A percentile compares a stretch with the other conserved stretches of the same genome.
These are phyloP conservation scores for Elaeis guineensis DNA, from an alignment of 176 grass and related monocot genomes.

Conservation along the genomic window DNA sequence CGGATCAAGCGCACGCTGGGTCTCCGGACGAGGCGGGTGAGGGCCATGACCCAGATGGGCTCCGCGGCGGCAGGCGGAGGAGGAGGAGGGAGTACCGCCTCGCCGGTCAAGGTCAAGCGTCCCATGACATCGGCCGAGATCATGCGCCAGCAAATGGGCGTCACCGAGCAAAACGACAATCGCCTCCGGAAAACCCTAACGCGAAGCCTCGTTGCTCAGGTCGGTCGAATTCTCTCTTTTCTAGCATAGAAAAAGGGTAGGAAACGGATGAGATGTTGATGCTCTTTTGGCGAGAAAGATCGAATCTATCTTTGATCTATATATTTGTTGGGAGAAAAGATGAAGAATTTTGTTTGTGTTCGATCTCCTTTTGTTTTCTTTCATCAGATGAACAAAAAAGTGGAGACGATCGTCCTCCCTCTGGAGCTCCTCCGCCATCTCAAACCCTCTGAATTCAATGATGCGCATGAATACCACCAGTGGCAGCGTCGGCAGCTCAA, in stretches of 20 bases:
- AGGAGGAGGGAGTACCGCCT: not conserved
- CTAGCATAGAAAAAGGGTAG: too few relatives aligned
- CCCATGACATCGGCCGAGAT: conserved; percentile 52
- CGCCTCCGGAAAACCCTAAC: conserved; percentile 15
- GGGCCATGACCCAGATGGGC: conserved; percentile 26
- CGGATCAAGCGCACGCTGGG: conserved; percentile 45
- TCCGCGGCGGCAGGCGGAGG: conserved; percentile 2
- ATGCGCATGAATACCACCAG: conserved; percentile 30
- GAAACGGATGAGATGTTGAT: too few relatives aligned
- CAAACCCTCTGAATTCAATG: conserved; percentile 37
- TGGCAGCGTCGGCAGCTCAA: conserved; percentile 63
- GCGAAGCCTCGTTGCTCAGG: conserved; percentile 4
- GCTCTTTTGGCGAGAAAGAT: too few relatives aligned
- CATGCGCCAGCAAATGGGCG: conserved; percentile 47
- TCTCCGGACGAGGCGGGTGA: conserved; percentile 29
- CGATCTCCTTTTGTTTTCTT: conserved; percentile 1
- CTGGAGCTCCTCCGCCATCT: conserved; percentile 57
- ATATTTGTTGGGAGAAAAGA: not conserved
- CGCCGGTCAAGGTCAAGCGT: not conserved
- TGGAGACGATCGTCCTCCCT: conserved; percentile 46
- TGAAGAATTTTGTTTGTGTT: not conserved
- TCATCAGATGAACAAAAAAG: conserved; percentile 27
- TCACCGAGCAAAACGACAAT: conserved; percentile 24
- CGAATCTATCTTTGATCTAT: too few relatives aligned
- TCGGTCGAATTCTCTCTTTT: not conserved